Evolutionary conservation across 441 rosid genomes (phyloP), one percentile per base, ranked within the genome.

Genomic region (Aleurites moluccanus): DNA sequence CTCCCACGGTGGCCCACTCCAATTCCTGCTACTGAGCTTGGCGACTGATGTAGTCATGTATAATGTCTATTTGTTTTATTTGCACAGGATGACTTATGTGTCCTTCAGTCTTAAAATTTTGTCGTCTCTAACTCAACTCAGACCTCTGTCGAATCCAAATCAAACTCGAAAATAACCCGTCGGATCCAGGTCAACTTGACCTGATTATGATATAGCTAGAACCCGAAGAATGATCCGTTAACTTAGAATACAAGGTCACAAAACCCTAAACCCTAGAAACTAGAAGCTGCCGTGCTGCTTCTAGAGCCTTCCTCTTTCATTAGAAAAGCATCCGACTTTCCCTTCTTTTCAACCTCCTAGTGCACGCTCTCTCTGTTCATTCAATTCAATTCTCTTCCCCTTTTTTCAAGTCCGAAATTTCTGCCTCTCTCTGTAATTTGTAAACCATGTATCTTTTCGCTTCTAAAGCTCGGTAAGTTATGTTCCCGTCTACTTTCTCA

Each of bases 361-460:
- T 8, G 45, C 1, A 0, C 20, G 16, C 25, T 7, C 9, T 11
- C 6, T 20, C n/a, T 47, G 27, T 73, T 30, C 55, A 13, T 18
- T 28, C n/a, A 2, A 30, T 27, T 38, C 45, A 1, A 42, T 9
- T 18, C 25, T 30, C 28, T 21, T n/a, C 18, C 10, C 66, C 44
- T 45, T 50, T 57, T 66, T 55, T 75, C 40, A 47, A 47, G 1
- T 45, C 57, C 57, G 47, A 1, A 44, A 44, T 0, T 28, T 6
- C 44, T 49, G 7, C 18, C 1, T 15, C 16, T 61, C 10, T 61
- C 23, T 40, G 33, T 66, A 30, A n/a, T 56, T 60, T 64, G 15
- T 28, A 10, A 73, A 77, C 55, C 64, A 91, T 92, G 98, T 86
- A 92, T 81, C 97, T 97, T 1, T 83, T 88, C 63, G 93, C 84